A percentile compares a stretch with the other conserved stretches of the same genome.
These are phyloP conservation scores for Neurospora sp. DNA, from an alignment of 495 filamentous ascomycete genomes.

Conservation along the genomic window DNA sequence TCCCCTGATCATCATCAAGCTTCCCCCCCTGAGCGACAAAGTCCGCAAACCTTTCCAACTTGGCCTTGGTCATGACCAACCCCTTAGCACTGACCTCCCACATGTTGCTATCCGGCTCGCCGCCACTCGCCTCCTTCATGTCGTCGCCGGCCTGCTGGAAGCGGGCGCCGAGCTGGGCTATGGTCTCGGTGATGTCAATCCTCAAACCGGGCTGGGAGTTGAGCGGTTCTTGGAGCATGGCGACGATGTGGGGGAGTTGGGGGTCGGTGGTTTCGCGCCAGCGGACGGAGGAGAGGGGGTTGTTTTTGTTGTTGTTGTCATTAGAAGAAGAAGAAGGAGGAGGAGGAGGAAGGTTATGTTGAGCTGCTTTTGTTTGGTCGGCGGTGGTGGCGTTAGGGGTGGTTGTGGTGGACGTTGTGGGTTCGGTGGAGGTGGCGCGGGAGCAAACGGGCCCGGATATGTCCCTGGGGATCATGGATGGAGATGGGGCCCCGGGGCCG, in stretches of 20 bases:
- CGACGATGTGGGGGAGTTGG: slow-evolving; percentile 15
- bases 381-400: neutral
- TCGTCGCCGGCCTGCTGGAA: slow-evolving; percentile 18
- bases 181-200: slow-evolving; percentile 17
- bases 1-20: neutral
- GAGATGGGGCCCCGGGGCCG: neutral
- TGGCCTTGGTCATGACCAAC: slow-evolving; percentile 18
- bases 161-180: slow-evolving; percentile 16
- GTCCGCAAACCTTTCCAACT: slow-evolving; percentile 23
- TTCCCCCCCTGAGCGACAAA: slow-evolving; percentile 12
- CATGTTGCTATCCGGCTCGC: slow-evolving; percentile 9
- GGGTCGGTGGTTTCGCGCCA: slow-evolving; percentile 12
- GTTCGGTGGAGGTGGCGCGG: neutral
- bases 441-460: neutral
- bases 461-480: neutral
- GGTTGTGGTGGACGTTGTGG: neutral
- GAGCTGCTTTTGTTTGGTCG: too few species aligned
- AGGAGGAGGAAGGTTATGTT: too few species aligned
- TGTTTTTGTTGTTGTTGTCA: neutral
- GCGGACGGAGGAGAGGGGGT: slow-evolving; percentile 1
- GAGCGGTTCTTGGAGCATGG: slow-evolving; percentile 15
- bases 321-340: too few species aligned
- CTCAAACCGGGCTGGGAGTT: slow-evolving; percentile 19
- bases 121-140: neutral
- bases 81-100: slow-evolving; percentile 22